Conservation (phyloP, 2,329 filamentous ascomycete species). For the Penicillium frequentans region DNA sequence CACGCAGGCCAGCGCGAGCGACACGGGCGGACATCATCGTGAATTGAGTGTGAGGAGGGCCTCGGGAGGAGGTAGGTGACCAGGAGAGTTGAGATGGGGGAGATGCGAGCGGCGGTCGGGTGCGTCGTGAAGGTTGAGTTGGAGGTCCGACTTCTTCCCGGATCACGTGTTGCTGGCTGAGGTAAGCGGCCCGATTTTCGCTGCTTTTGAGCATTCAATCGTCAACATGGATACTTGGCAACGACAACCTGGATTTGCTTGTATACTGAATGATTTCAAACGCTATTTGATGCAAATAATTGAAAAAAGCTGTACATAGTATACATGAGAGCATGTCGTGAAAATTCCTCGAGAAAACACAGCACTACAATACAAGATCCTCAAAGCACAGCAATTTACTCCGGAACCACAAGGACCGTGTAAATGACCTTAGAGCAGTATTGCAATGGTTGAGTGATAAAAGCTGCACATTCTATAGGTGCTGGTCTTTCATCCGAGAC, state of each 20-base stretch:
- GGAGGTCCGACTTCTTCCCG: constrained; percentile 28
- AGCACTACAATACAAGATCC: neutral
- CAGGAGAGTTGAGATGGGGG: constrained; percentile 23
- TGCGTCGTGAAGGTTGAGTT: constrained; percentile 26
- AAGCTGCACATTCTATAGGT: neutral
- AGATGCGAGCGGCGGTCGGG: constrained; percentile 28
- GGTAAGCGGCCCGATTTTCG: constrained; percentile 9
- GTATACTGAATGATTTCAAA: neutral
- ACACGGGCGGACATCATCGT: constrained; percentile 58
- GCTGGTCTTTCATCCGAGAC: neutral
- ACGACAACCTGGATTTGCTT: neutral
- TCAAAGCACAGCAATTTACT: neutral
- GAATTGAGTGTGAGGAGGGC: constrained; percentile 24
- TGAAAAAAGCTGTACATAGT: neutral
- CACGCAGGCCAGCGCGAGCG: constrained; percentile 58
- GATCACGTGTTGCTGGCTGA: constrained; percentile 19
- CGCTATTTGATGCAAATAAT: neutral
- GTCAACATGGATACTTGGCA: neutral
- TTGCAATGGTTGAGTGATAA: neutral
- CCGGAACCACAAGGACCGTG: neutral
- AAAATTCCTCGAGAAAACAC: neutral
- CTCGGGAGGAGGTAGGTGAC: constrained; percentile 21
- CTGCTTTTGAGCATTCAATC: neutral
- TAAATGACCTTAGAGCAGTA: neutral
- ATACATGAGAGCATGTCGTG: neutral